Evolutionary conservation across 208 protist species (phyloP).

Genomic region (Phytomonas sp.): DNA sequence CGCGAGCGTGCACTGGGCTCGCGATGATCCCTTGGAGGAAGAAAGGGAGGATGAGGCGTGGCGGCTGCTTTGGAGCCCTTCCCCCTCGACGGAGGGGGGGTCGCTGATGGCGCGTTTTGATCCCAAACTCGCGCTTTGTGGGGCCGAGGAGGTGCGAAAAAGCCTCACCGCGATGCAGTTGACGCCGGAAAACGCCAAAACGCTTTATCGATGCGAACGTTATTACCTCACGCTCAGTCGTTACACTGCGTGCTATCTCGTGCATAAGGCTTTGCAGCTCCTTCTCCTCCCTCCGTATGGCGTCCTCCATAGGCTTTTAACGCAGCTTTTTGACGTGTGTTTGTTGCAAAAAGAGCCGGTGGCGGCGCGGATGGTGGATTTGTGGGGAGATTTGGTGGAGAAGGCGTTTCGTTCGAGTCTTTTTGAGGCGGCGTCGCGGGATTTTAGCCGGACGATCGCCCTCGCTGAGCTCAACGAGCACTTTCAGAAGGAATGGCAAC

Average conservation of each 20-base stretch:
- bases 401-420: conserved; percentile 10
- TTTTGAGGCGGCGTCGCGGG: conserved; percentile 13
- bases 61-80: conserved; percentile 15
- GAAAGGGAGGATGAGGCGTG: conserved; percentile 3
- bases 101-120: conserved; percentile 14
- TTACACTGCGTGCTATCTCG: conserved; percentile 49
- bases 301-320: conserved; percentile 38
- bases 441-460: conserved; percentile 15
- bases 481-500: conserved; percentile 52
- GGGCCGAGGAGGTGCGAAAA: conserved; percentile 8
- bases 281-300: conserved; percentile 66
- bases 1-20: neutral
- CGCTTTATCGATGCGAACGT: conserved; percentile 37
- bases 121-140: conserved; percentile 13
- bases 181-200: conserved; percentile 18
- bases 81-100: conserved; percentile 17
- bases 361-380: conserved; percentile 35
- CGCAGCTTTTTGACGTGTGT: conserved; percentile 55
- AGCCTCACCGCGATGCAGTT: conserved; percentile 11
- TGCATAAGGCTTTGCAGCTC: conserved; percentile 78
- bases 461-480: conserved; percentile 27
- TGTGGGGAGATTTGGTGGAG: conserved; percentile 29
- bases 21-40: neutral
- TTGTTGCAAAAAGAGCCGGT: conserved; percentile 49
- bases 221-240: conserved; percentile 56